Base-by-base conservation (phyloP, 306 rosid species). In the Pyrus pyrifolia region DNA sequence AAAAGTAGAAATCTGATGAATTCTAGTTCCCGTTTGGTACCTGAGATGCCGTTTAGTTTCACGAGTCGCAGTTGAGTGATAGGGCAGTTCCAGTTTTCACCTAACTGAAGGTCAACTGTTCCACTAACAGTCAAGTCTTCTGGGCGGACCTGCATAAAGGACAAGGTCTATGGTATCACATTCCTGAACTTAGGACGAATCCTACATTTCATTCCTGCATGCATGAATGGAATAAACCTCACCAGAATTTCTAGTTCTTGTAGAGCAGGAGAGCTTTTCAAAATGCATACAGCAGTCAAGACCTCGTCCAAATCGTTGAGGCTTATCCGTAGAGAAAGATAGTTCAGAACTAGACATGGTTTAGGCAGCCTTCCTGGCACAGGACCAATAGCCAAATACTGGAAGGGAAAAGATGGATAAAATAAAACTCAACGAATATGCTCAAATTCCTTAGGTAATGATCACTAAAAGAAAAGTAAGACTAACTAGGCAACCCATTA, bases 221-320 rank as follows among this genome's bases (percentile, higher is more conserved):
- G 76, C 53, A 58, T 42, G 12, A 73, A 18, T 42, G 19, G 68
- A 60, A 40, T 40, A 60, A 38, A 76, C 79, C 90, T 86, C 67
- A 87, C 91, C 89, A 86, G 76, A 75, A 89, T 76, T 82, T 89
- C 91, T 52, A 86, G 70, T 29, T 84, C 91, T 66, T 78, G 90
- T 49, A 87, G 81, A 75, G 80, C 81, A 62, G 91, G 94, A 38
- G 85, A 87, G 82, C 87, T 87, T 82, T 83, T 81, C 59, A 89
- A 62, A 18, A 89, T 58, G 88, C 82, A 86, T 30, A 86, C 72
- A 70, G 89, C 83, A 79, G 90, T 73, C 58, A 83, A 83, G 73
- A 82, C 70, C 85, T 90, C 91, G 52, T 86, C 86, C 25, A 46
- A 14, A 59, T 86, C 90, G 40, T 76, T 75, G 83, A 88, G 84